phyloP scores from a whole-genome alignment of 176 grass and related monocot species.

The Musa itinerans region DNA sequence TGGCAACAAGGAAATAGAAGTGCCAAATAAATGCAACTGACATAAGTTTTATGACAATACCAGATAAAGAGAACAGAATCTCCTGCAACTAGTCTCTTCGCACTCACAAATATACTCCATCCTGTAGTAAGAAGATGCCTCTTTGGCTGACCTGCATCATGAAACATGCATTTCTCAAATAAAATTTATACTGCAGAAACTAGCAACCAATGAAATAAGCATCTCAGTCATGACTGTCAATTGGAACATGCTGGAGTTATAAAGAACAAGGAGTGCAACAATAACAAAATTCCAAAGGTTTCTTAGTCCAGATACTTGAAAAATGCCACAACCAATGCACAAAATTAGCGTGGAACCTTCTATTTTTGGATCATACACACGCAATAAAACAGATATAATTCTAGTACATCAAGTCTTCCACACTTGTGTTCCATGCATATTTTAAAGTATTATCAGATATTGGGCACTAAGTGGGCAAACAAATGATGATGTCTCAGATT shows the following conservation, averaged over 20 bases:
- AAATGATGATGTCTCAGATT: no score
- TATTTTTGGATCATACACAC: no score
- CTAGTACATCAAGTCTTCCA: no score
- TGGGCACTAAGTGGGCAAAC: no score
- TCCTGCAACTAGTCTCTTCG: conserved; percentile 90
- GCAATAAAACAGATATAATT: no score
- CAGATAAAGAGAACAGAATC: conserved; percentile 99
- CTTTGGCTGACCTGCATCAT: conserved; percentile 89
- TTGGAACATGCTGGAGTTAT: neutral
- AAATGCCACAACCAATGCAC: no score
- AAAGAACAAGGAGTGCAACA: neutral
- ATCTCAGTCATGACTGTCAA: neutral
- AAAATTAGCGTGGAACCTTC: no score
- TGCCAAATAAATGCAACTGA: neutral
- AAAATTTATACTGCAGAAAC: neutral
- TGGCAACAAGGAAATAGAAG: neutral
- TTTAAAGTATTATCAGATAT: no score
- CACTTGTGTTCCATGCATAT: no score
- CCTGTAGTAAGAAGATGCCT: conserved; percentile 96
- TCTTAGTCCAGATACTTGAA: neutral
- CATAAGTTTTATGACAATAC: conserved; percentile 24
- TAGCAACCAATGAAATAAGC: neutral
- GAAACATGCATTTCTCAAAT: conserved; percentile 19
- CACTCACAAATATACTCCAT: conserved; percentile 97
- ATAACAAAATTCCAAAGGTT: neutral